Evolutionary conservation across 345 rosid genomes (phyloP).

Genomic region (Psidium friedrichsthalianum): DNA sequence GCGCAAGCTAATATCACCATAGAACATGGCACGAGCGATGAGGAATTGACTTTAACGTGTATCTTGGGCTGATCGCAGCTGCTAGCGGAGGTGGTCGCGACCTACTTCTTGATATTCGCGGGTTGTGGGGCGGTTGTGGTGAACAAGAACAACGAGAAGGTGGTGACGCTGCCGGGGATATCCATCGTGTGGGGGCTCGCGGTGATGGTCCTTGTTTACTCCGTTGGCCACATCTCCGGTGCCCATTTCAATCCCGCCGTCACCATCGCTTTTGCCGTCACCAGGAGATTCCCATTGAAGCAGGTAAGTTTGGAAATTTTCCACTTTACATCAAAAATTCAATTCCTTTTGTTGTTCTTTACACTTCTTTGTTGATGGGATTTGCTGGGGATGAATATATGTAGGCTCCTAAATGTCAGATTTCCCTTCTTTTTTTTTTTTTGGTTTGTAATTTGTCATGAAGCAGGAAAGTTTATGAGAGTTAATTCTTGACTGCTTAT

Average conservation of each 20-base stretch:
- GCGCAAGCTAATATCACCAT: neutral
- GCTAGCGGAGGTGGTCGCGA: slow-evolving; percentile 69
- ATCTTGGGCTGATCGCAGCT: slow-evolving; percentile 20
- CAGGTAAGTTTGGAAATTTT: slow-evolving; percentile 21
- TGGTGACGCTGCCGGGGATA: slow-evolving; percentile 66
- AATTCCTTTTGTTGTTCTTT: neutral
- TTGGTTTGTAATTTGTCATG: too few relatives aligned
- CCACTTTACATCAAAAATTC: neutral
- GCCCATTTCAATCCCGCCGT: slow-evolving; percentile 97
- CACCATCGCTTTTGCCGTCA: slow-evolving; percentile 81
- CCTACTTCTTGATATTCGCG: slow-evolving; percentile 84
- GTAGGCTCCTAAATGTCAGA: too few relatives aligned
- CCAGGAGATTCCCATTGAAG: slow-evolving; percentile 71
- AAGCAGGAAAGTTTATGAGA: too few relatives aligned
- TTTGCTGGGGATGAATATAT: too few relatives aligned
- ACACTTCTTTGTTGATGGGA: too few relatives aligned
- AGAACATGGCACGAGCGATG: neutral
- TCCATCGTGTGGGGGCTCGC: slow-evolving; percentile 83
- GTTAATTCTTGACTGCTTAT: too few relatives aligned
- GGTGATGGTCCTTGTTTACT: slow-evolving; percentile 73
- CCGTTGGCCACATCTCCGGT: slow-evolving; percentile 93
- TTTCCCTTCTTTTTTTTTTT: too few relatives aligned
- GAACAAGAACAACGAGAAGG: slow-evolving; percentile 45
- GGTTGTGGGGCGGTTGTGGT: slow-evolving; percentile 79
- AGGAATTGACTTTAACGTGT: neutral